Percentiles rank a stretch among this genome's conserved stretches.
These are phyloP conservation scores for Kodamaea neixiangensis DNA, from an alignment of 805 yeast genomes.

Conservation along the genomic window DNA sequence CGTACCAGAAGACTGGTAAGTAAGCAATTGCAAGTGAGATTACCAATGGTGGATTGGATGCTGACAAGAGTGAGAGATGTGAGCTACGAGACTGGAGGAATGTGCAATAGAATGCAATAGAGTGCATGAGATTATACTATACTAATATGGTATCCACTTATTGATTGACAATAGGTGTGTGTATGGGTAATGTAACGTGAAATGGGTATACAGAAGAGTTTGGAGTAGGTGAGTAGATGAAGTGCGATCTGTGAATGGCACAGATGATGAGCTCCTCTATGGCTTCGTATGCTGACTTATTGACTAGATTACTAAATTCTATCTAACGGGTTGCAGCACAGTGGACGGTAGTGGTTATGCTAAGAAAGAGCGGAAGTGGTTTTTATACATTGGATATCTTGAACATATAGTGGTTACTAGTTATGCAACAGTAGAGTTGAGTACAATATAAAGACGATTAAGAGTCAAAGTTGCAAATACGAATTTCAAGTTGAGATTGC, in stretches of 20 bases:
- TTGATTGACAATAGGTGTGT: not conserved
- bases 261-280: not conserved
- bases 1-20: slow-evolving; percentile 66
- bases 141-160: not conserved
- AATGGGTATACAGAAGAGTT: not conserved
- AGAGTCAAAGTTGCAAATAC: no score
- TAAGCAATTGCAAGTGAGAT: slow-evolving; percentile 24
- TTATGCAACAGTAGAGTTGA: no score
- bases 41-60: no score
- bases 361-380: no score
- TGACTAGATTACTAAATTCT: no score
- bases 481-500: no score
- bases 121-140: not conserved
- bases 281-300: no score
- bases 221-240: not conserved
- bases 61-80: not conserved
- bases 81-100: not conserved
- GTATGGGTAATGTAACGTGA: slow-evolving; percentile 3
- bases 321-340: no score
- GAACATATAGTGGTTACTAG: no score
- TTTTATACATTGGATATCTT: no score
- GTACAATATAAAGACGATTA: no score
- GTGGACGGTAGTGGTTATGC: no score
- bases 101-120: not conserved
- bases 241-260: not conserved